Evolutionary conservation across 192 early-diverging fungal genomes (phyloP).

Genomic region (Chytriomyces hyalinus): DNA sequence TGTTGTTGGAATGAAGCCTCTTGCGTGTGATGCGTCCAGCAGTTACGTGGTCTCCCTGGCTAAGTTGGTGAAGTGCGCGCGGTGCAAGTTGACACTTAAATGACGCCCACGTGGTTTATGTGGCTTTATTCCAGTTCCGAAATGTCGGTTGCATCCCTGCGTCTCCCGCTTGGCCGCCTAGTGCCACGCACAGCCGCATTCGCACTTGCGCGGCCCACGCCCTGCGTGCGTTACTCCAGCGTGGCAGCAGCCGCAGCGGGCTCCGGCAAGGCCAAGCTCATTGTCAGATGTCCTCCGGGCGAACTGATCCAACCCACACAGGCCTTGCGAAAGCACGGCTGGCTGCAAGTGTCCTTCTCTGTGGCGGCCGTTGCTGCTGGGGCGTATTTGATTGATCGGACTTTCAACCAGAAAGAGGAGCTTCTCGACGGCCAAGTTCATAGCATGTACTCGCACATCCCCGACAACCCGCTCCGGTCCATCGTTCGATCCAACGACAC

Average conservation of each 20-base stretch:
- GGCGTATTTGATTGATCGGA: background rate
- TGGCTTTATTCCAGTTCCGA: no score
- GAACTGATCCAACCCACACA: background rate
- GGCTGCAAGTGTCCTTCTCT: background rate
- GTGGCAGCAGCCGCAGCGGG: background rate
- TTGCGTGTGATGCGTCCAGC: no score
- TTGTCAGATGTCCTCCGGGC: background rate
- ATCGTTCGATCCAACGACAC: constrained; percentile 1
- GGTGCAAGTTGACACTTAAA: no score
- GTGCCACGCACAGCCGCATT: no score
- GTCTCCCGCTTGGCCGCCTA: no score
- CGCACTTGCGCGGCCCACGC: no score
- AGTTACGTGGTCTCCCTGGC: no score
- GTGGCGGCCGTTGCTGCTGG: background rate
- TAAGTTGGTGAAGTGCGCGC: no score
- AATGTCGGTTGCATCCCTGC: no score
- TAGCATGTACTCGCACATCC: background rate
- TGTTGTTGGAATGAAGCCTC: no score
- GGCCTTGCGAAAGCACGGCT: background rate
- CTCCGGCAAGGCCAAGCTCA: background rate
- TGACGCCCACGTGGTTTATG: no score
- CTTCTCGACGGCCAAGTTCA: background rate
- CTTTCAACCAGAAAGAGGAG: background rate
- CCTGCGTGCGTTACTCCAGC: no score
- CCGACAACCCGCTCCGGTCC: background rate